phyloP scores from a whole-genome alignment of 257 asterid species.

The Salvia miltiorrhiza region DNA sequence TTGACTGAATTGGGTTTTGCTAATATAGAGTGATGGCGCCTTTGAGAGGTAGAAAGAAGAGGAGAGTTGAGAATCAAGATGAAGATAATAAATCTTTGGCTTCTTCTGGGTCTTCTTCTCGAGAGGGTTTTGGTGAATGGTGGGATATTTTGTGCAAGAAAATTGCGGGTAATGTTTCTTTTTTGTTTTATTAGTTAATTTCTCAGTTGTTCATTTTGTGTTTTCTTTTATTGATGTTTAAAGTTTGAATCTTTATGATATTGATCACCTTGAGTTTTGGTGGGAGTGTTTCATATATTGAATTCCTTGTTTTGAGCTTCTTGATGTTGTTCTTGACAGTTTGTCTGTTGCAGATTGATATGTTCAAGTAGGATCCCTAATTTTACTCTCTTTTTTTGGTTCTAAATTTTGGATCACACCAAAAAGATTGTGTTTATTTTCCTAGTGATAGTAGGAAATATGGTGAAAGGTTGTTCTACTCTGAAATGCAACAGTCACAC shows the following conservation, averaged over 20 bases:
- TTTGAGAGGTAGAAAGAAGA: constrained; percentile 67
- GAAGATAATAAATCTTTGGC: constrained; percentile 41
- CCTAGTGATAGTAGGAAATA: background rate
- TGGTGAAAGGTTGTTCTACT: background rate
- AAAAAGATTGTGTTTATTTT: background rate
- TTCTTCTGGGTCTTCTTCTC: constrained; percentile 60
- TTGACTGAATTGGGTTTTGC: constrained; percentile 28
- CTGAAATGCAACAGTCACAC: background rate
- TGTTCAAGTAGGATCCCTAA: constrained; percentile 22
- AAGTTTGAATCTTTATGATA: background rate
- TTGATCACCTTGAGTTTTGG: constrained; percentile 1
- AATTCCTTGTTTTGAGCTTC: background rate
- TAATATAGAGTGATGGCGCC: constrained; percentile 51
- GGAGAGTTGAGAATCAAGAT: constrained; percentile 51
- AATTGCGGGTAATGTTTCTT: constrained; percentile 41
- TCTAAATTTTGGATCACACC: background rate
- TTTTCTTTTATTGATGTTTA: constrained; percentile 13
- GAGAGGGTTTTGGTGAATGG: constrained; percentile 64
- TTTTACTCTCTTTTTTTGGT: background rate
- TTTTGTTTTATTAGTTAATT: background rate
- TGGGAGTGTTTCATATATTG: constrained; percentile 6
- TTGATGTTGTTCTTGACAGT: background rate
- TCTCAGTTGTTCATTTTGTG: constrained; percentile 7
- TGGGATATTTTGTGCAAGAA: constrained; percentile 51
- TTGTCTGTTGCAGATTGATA: constrained; percentile 13